These are phyloP conservation scores for Nemania abortiva DNA, from an alignment of 2,329 filamentous ascomycete genomes.

Conservation along the genomic window DNA sequence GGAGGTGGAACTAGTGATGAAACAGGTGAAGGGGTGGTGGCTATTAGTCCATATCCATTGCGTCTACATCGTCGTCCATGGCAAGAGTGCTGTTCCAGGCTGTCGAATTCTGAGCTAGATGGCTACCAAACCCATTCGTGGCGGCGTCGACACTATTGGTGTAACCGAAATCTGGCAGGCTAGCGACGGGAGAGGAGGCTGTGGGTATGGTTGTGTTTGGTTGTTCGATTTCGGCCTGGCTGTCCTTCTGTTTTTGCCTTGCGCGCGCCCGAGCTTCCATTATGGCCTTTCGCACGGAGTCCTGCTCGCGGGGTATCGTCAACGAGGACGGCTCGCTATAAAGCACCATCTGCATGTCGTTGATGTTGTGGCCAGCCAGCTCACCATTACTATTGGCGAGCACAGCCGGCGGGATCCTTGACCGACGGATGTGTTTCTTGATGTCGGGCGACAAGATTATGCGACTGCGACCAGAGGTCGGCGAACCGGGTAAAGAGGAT, in stretches of 20 bases:
- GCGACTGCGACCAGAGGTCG: slow-evolving; percentile 65
- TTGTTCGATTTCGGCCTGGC: slow-evolving; percentile 43
- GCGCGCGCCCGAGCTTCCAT: slow-evolving; percentile 80
- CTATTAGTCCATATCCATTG: slow-evolving; percentile 72
- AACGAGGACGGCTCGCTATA: slow-evolving; percentile 76
- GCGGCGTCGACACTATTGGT: not conserved
- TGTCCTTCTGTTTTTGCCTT: slow-evolving; percentile 67
- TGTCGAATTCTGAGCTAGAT: not conserved
- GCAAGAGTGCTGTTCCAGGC: slow-evolving; percentile 2
- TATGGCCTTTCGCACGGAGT: slow-evolving; percentile 85
- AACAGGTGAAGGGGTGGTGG: not conserved
- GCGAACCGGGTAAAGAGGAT: slow-evolving; percentile 60
- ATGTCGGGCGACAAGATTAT: slow-evolving; percentile 88
- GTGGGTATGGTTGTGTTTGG: not conserved
- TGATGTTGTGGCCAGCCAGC: slow-evolving; percentile 58
- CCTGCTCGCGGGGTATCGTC: slow-evolving; percentile 78
- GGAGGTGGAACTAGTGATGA: not conserved
- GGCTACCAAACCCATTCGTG: slow-evolving; percentile 12
- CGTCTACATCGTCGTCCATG: slow-evolving; percentile 65
- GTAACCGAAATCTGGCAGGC: not conserved
- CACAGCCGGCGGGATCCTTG: slow-evolving; percentile 76
- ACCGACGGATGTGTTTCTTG: slow-evolving; percentile 79
- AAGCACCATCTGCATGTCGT: slow-evolving; percentile 78
- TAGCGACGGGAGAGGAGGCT: not conserved
- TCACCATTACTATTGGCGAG: slow-evolving; percentile 68